These are phyloP conservation scores for Danielozyma ontarioensis DNA, from an alignment of 805 yeast genomes.

Conservation along the genomic window DNA sequence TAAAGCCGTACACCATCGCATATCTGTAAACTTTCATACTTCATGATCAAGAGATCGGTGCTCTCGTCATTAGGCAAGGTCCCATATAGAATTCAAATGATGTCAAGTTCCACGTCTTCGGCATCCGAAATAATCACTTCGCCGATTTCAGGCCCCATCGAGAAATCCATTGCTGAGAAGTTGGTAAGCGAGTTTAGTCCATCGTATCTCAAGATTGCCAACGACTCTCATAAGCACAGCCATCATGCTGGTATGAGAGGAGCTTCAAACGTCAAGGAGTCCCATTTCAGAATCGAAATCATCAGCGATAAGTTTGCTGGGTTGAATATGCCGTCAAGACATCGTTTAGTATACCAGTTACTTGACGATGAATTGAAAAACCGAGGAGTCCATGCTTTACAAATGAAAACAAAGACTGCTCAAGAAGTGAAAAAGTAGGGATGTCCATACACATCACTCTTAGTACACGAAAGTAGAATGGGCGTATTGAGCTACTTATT, in stretches of 20 bases:
- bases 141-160: constrained; percentile 48
- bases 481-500: no score
- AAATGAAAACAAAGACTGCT: constrained; percentile 74
- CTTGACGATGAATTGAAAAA: constrained; percentile 67
- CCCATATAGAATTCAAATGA: no score
- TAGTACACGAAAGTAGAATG: no score
- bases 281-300: constrained; percentile 74
- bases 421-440: constrained; percentile 33
- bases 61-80: no score
- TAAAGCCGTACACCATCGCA: no score
- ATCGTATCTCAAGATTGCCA: constrained; percentile 46
- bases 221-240: constrained; percentile 85
- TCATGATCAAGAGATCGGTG: no score
- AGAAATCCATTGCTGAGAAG: constrained; percentile 41
- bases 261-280: constrained; percentile 66
- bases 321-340: constrained; percentile 65
- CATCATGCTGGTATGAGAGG: constrained; percentile 81
- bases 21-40: no score
- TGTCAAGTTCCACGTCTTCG: no score
- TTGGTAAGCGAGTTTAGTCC: constrained; percentile 41
- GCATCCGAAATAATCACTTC: no score
- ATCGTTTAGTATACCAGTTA: constrained; percentile 64
- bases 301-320: constrained; percentile 68
- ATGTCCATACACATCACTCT: no score
- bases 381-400: constrained; percentile 83